These are phyloP conservation scores for Candida manassasensis DNA, from an alignment of 805 yeast species.

Conservation along the genomic window DNA sequence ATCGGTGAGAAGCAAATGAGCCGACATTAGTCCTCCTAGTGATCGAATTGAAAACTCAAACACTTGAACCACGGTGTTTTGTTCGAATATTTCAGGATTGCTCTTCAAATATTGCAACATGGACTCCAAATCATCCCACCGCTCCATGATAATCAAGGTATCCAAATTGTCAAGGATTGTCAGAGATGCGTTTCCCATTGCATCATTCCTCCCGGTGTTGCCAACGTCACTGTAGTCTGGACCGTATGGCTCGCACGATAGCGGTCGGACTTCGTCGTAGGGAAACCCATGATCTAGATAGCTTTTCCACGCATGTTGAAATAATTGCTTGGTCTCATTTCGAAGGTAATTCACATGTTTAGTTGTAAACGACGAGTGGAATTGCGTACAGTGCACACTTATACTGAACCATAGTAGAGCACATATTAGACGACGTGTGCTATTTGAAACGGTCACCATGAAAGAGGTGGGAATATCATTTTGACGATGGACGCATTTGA, in stretches of 20 bases:
- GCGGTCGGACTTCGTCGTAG: slow-evolving; percentile 73
- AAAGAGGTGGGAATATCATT: too few relatives aligned
- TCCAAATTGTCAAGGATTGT: slow-evolving; percentile 80
- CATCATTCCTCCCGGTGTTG: slow-evolving; percentile 70
- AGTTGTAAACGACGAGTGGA: slow-evolving; percentile 30
- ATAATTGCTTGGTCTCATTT: slow-evolving; percentile 50
- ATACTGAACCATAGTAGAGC: not conserved
- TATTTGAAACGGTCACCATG: too few relatives aligned
- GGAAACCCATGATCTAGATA: slow-evolving; percentile 74
- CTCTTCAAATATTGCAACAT: slow-evolving; percentile 25
- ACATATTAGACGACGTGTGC: not conserved
- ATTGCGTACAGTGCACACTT: not conserved
- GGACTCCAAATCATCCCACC: slow-evolving; percentile 47
- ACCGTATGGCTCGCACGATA: slow-evolving; percentile 63
- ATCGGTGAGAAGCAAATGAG: slow-evolving; percentile 53
- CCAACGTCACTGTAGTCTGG: slow-evolving; percentile 51
- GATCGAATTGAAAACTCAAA: slow-evolving; percentile 83
- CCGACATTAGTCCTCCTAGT: slow-evolving; percentile 74
- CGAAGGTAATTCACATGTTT: slow-evolving; percentile 28
- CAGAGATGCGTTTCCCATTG: slow-evolving; percentile 75
- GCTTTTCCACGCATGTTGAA: slow-evolving; percentile 69
- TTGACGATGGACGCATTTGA: too few relatives aligned
- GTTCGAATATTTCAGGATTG: slow-evolving; percentile 47
- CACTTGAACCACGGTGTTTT: slow-evolving; percentile 75
- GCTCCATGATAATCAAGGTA: slow-evolving; percentile 68